Evolutionary conservation across 805 yeast species (phyloP), one percentile per base, ranked within the genome.

Genomic region (Cyberlindnera saturnus): DNA sequence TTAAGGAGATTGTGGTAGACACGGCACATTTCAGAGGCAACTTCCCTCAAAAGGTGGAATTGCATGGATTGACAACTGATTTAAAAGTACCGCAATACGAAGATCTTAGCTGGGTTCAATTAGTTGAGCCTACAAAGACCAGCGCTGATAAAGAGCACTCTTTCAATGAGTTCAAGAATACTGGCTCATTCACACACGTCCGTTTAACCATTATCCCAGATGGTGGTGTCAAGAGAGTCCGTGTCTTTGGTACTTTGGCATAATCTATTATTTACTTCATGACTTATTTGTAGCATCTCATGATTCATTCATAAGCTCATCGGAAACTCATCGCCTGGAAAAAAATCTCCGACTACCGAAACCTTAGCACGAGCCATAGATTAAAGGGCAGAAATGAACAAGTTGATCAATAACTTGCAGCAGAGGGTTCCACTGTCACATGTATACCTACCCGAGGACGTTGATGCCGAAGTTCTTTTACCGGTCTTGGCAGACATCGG

Each of bases 1-100:
- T 88, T 42, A 66, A 73, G 20, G 69, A 75, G 45, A 65, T 90
- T 32, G 73, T 85, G 6, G 77, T 91, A 32, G 98, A 91, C 63
- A 91, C 99, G 9, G 96, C 96, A 4, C 91, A 87, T 64, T 91
- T 79, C 71, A 74, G 95, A 62, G 99, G 99, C 18, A 91, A 91
- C 67, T 91, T 81, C 74, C 99, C 99, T 0, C 95, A 89, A 64
- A 74, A 70, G 52, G 64, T 90, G 50, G 69, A 75, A 38, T 67
- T 90, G n/a, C 81, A 86, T 57, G 96, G 80, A 3, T 59, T 81
- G 39, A 46, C 51, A 7, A 41, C 64, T 6, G 50, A 50, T 14
- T 64, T 59, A 19, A 64, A 66, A 8, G 70, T 79, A 3, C 66
- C 70, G 6, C 55, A 60, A 11, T 57, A 61, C 40, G 75, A 70